Percentiles rank a stretch among this genome's conserved stretches.
phyloP scores from a whole-genome alignment of 2,329 filamentous ascomycete species.

The Sarocladium oryzae region DNA sequence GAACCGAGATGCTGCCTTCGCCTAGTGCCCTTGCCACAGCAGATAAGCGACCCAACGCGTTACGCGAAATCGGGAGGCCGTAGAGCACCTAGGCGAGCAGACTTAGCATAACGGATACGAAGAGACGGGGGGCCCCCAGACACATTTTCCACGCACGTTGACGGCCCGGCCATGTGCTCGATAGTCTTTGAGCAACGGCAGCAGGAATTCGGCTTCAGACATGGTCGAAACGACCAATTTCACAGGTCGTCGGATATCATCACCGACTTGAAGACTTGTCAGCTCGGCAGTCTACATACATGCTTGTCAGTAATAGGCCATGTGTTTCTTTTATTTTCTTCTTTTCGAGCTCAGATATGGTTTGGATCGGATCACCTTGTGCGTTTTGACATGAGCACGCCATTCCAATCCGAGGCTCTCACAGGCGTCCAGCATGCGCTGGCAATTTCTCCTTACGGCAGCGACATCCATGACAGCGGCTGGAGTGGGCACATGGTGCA shows the following conservation, averaged over 20 bases:
- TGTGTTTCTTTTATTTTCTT: too few species aligned
- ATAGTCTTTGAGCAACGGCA: slow-evolving; percentile 54
- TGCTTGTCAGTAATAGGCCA: slow-evolving; percentile 15
- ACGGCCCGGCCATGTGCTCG: slow-evolving; percentile 45
- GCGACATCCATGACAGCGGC: slow-evolving; percentile 62
- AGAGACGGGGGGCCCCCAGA: not conserved
- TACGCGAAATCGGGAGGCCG: slow-evolving; percentile 61
- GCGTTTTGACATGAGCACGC: slow-evolving; percentile 75
- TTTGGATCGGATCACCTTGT: slow-evolving; percentile 52
- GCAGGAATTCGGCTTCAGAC: slow-evolving; percentile 63
- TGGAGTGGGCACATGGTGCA: slow-evolving; percentile 58
- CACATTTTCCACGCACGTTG: slow-evolving; percentile 43
- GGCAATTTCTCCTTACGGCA: slow-evolving; percentile 61
- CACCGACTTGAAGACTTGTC: slow-evolving; percentile 63
- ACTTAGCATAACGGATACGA: not conserved
- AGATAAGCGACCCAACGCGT: slow-evolving; percentile 53
- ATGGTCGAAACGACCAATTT: slow-evolving; percentile 69
- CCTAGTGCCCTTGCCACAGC: slow-evolving; percentile 50
- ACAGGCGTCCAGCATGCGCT: slow-evolving; percentile 61
- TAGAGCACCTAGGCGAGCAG: slow-evolving; percentile 54
- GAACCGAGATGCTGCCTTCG: slow-evolving; percentile 49
- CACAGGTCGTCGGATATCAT: slow-evolving; percentile 35
- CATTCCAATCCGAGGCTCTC: slow-evolving; percentile 56
- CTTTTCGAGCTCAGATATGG: not conserved
- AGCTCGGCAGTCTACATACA: slow-evolving; percentile 55